Percentiles rank a stretch among this genome's conserved stretches.
phyloP scores from a whole-genome alignment of 441 rosid species.

The Raphanus hybrid region DNA sequence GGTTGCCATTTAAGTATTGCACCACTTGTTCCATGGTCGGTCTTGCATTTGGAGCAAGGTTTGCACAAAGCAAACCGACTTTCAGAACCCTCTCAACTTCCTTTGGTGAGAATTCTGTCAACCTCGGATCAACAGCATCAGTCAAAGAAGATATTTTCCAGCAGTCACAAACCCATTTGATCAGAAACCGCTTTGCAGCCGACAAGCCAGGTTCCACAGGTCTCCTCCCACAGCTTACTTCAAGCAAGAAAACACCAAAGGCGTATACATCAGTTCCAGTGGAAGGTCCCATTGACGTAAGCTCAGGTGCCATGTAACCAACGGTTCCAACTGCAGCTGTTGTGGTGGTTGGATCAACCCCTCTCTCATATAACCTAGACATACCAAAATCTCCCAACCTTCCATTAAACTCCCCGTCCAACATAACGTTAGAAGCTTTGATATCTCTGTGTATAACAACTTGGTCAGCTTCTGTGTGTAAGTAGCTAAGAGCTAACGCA shows the following conservation, averaged over 20 bases:
- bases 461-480: conserved; percentile 67
- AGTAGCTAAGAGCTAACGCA: conserved; percentile 58
- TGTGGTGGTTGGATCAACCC: conserved; percentile 42
- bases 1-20: conserved; percentile 36
- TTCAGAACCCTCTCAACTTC: conserved; percentile 36
- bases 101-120: conserved; percentile 9
- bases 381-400: conserved; percentile 69
- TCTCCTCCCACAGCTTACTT: conserved; percentile 34
- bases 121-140: conserved; percentile 14
- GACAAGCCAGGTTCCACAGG: conserved; percentile 27
- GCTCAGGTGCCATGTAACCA: conserved; percentile 65
- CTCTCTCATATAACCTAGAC: conserved; percentile 56
- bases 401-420: conserved; percentile 54
- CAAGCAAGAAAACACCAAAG: conserved; percentile 41
- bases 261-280: conserved; percentile 37
- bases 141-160: conserved; percentile 18
- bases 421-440: conserved; percentile 56
- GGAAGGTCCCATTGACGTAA: conserved; percentile 48
- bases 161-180: conserved; percentile 39
- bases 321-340: conserved; percentile 62
- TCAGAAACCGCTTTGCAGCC: conserved; percentile 12
- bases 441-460: conserved; percentile 67
- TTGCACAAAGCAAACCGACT: conserved; percentile 53
- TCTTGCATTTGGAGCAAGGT: conserved; percentile 50
- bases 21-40: conserved; percentile 35